phyloP scores from a whole-genome alignment of 139 green algal species.

The Chlamydomonas applanata region DNA sequence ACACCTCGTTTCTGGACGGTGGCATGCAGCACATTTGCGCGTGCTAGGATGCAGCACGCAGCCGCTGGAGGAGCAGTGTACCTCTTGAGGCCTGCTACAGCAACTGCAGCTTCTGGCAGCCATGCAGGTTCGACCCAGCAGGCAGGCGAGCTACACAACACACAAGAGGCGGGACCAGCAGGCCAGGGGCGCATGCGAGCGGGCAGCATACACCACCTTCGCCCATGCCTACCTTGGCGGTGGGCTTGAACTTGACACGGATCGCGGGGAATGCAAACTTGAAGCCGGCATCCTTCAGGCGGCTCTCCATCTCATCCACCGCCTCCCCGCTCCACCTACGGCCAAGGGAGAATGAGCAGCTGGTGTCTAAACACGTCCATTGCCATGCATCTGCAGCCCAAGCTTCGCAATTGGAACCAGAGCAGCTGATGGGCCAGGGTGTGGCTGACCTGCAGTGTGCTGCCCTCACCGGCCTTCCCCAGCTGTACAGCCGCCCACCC shows the following conservation, averaged over 20 bases:
- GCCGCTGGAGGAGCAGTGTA: not conserved
- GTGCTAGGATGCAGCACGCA: not conserved
- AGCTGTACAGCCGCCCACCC: not conserved
- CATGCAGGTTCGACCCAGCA: not conserved
- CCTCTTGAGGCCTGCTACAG: not conserved
- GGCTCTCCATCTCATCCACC: conserved; percentile 76
- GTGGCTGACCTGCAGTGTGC: too few relatives aligned
- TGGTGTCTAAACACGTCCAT: too few relatives aligned
- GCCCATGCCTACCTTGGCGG: conserved; percentile 63
- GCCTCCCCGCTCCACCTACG: conserved; percentile 87
- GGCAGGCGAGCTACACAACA: not conserved
- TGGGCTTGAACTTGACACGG: conserved; percentile 93
- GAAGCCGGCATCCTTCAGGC: conserved; percentile 86
- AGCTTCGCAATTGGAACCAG: too few relatives aligned
- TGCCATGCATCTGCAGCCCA: not conserved
- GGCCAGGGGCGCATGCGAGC: too few relatives aligned
- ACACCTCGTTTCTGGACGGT: too few relatives aligned
- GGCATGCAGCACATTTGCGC: not conserved
- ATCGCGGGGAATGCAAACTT: conserved; percentile 86
- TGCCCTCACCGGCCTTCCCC: too few relatives aligned
- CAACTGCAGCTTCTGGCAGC: not conserved
- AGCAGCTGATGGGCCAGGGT: too few relatives aligned
- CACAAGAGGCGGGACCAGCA: too few relatives aligned
- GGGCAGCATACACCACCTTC: too few relatives aligned
- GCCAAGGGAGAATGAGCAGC: too few relatives aligned